Evolutionary conservation across 2,329 filamentous ascomycete species (phyloP).

Genomic region (Stachybotrys elegans): DNA sequence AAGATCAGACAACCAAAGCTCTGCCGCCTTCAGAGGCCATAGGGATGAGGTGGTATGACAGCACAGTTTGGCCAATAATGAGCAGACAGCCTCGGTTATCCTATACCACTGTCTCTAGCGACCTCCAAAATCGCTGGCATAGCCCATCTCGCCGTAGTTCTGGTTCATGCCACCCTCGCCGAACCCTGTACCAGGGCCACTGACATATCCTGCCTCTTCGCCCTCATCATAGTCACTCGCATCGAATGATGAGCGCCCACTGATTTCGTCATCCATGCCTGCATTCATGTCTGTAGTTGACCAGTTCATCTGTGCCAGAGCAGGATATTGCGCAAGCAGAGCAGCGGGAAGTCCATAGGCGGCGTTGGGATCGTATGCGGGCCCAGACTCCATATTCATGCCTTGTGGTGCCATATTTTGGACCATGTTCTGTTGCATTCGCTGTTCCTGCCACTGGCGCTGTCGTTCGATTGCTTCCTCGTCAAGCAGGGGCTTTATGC

Average conservation of each 20-base stretch:
- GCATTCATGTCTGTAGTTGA: slow-evolving; percentile 58
- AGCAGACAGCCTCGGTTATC: too few species aligned
- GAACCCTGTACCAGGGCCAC: slow-evolving; percentile 55
- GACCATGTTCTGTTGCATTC: slow-evolving; percentile 59
- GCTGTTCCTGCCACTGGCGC: slow-evolving; percentile 67
- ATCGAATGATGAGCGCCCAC: slow-evolving; percentile 76
- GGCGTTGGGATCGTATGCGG: slow-evolving; percentile 50
- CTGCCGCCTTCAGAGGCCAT: too few species aligned
- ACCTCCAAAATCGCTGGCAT: slow-evolving; percentile 21
- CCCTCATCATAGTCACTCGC: slow-evolving; percentile 72
- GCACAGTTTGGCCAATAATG: too few species aligned
- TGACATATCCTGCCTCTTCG: slow-evolving; percentile 65
- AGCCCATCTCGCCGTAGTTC: slow-evolving; percentile 37
- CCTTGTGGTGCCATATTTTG: slow-evolving; percentile 52
- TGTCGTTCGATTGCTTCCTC: slow-evolving; percentile 86
- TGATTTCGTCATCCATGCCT: slow-evolving; percentile 71
- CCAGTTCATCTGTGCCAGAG: slow-evolving; percentile 88
- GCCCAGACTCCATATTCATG: slow-evolving; percentile 56
- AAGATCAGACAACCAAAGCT: too few species aligned
- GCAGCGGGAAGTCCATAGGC: slow-evolving; percentile 77
- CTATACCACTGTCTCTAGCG: slow-evolving; percentile 9
- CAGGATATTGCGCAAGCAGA: slow-evolving; percentile 85
- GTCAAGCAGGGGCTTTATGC: slow-evolving; percentile 94
- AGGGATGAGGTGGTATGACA: too few species aligned
- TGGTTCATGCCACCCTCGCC: slow-evolving; percentile 52